Percentiles rank a stretch among this genome's conserved stretches.
phyloP scores from a whole-genome alignment of 192 early-diverging fungal species.

The Rhizophagus sp. region DNA sequence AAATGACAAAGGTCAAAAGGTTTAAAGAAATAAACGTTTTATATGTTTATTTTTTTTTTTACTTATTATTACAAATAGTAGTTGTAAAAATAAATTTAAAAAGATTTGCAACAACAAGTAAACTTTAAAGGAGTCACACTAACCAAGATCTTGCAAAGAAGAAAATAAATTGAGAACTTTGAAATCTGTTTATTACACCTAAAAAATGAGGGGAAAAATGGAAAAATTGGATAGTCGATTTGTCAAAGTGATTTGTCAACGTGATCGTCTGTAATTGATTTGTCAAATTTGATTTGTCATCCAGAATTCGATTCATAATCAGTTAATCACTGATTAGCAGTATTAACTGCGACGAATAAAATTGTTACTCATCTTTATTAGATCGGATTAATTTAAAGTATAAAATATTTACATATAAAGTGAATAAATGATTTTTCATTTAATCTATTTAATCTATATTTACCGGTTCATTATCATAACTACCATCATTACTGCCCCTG shows the following conservation, averaged over 20 bases:
- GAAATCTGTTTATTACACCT: not conserved
- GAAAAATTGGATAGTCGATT: not conserved
- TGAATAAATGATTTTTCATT: too few relatives aligned
- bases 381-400: too few relatives aligned
- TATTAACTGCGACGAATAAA: too few relatives aligned
- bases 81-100: not conserved
- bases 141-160: not conserved
- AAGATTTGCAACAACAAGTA: not conserved
- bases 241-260: not conserved
- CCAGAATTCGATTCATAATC: not conserved
- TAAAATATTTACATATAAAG: too few relatives aligned
- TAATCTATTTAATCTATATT: not conserved
- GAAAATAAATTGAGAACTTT: not conserved
- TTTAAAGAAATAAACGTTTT: constrained; percentile 14
- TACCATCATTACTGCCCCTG: not conserved
- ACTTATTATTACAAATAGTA: not conserved
- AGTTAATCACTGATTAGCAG: too few relatives aligned
- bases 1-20: not conserved
- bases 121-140: not conserved
- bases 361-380: too few relatives aligned
- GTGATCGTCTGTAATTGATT: not conserved
- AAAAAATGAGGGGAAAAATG: not conserved
- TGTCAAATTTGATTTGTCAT: not conserved
- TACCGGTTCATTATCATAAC: not conserved
- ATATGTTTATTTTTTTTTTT: constrained; percentile 16